Percentiles rank a stretch among this genome's conserved stretches.
These are phyloP conservation scores for Leptographium galeiforme DNA, from an alignment of 2,329 filamentous ascomycete species.

Conservation along the genomic window DNA sequence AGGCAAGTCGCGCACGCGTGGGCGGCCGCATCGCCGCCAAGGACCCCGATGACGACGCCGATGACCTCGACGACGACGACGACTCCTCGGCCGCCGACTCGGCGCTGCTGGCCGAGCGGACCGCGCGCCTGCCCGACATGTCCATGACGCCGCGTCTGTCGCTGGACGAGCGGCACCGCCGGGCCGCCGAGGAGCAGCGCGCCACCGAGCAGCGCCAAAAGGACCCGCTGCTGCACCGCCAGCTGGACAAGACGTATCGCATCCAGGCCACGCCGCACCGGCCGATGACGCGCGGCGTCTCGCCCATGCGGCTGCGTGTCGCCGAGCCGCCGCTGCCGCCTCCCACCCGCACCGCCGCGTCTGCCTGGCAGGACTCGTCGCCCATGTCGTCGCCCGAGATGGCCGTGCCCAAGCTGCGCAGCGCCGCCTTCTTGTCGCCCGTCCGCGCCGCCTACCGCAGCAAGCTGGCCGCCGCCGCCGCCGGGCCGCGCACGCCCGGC, in stretches of 20 bases:
- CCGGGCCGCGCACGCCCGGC: conserved; percentile 58
- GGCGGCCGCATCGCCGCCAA: conserved; percentile 7
- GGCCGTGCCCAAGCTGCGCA: conserved; percentile 67
- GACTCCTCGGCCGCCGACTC: conserved; percentile 22
- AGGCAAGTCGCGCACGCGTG: not conserved
- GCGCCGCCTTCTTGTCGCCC: conserved; percentile 75
- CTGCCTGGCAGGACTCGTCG: conserved; percentile 37
- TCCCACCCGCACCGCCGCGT: conserved; percentile 6
- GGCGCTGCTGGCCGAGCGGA: conserved; percentile 37
- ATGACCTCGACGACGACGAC: conserved; percentile 14
- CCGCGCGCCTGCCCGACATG: conserved; percentile 45
- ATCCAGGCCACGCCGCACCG: conserved; percentile 83
- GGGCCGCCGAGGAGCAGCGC: conserved; percentile 13
- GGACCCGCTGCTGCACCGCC: conserved; percentile 74
- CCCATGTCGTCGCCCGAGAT: conserved; percentile 64
- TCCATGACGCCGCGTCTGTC: conserved; percentile 48
- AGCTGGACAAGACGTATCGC: conserved; percentile 93
- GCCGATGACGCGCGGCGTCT: conserved; percentile 25
- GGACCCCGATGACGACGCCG: conserved; percentile 14
- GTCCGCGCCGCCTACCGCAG: conserved; percentile 29
- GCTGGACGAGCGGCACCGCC: conserved; percentile 35
- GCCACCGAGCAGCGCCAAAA: conserved; percentile 27
- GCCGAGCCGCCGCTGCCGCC: conserved; percentile 15
- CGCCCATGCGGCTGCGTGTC: conserved; percentile 29
- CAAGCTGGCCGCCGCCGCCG: conserved; percentile 27